A percentile compares a stretch with the other conserved stretches of the same genome.
Conservation (phyloP, 78 protist species). For the Protostelium mycophagum region DNA sequence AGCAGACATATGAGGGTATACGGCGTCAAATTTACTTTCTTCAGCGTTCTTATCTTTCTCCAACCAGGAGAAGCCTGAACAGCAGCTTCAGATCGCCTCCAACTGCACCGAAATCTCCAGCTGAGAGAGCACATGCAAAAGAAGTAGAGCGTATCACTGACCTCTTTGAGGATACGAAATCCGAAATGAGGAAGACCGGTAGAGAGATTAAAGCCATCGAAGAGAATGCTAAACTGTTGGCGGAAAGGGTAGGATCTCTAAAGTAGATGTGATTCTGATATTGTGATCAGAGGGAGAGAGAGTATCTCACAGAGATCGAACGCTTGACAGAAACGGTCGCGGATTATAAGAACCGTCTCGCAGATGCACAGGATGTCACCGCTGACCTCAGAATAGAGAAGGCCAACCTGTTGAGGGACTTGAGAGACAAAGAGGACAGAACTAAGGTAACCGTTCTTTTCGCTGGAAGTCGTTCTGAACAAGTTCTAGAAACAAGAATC, state of each 20-base stretch:
- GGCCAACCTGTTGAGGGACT: neutral
- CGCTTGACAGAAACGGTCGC: neutral
- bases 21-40: too few relatives aligned
- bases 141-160: neutral
- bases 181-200: neutral
- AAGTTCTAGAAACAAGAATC: neutral
- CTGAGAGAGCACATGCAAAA: neutral
- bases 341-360: neutral
- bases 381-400: neutral
- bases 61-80: neutral
- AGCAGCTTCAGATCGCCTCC: neutral
- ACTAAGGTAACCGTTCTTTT: neutral
- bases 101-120: neutral
- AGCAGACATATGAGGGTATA: too few relatives aligned
- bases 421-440: neutral
- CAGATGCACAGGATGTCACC: neutral
- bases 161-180: neutral
- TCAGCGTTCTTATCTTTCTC: neutral
- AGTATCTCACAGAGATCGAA: neutral
- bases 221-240: neutral
- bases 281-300: neutral
- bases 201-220: neutral
- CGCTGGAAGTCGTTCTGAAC: neutral
- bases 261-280: neutral
- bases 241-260: neutral